These are phyloP conservation scores for Cordyceps cateniannulata DNA, from an alignment of 2,329 filamentous ascomycete genomes.

Conservation along the genomic window DNA sequence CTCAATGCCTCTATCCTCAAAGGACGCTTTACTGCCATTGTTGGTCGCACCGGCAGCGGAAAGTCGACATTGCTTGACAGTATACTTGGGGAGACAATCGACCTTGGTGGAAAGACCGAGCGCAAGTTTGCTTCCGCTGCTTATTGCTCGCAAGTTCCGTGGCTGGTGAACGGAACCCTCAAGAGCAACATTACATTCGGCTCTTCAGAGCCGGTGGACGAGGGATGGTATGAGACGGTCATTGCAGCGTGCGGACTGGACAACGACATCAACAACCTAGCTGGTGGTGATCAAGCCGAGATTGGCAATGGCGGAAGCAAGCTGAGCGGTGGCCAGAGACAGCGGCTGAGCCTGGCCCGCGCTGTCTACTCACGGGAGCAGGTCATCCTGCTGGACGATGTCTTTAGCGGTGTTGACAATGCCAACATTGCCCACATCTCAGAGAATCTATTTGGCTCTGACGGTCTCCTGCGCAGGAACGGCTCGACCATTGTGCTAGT, in stretches of 20 bases:
- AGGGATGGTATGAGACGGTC: conserved; percentile 14
- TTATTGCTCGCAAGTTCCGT: conserved; percentile 17
- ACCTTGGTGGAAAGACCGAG: neutral
- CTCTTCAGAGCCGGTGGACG: neutral
- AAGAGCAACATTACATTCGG: conserved; percentile 13
- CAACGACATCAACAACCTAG: conserved; percentile 12
- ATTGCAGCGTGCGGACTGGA: conserved; percentile 14
- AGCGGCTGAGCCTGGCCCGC: conserved; percentile 21
- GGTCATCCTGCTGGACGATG: conserved; percentile 26
- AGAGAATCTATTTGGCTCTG: conserved; percentile 25
- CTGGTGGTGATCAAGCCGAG: conserved; percentile 11
- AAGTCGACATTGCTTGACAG: conserved; percentile 15
- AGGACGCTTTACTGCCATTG: neutral
- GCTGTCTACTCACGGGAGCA: conserved; percentile 19
- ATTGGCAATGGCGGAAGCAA: neutral
- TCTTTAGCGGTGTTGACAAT: conserved; percentile 29
- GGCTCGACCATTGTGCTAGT: conserved; percentile 21
- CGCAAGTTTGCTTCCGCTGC: conserved; percentile 3
- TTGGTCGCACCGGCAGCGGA: conserved; percentile 14
- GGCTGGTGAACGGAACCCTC: conserved; percentile 15
- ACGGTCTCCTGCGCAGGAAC: conserved; percentile 22
- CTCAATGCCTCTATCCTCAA: neutral
- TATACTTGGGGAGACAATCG: conserved; percentile 14
- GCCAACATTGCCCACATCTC: conserved; percentile 32
- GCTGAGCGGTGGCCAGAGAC: conserved; percentile 22